Evolutionary conservation across 2,329 filamentous ascomycete genomes (phyloP), one percentile per base, ranked within the genome.

Genomic region (Stagonosporopsis cucurbitacearum): DNA sequence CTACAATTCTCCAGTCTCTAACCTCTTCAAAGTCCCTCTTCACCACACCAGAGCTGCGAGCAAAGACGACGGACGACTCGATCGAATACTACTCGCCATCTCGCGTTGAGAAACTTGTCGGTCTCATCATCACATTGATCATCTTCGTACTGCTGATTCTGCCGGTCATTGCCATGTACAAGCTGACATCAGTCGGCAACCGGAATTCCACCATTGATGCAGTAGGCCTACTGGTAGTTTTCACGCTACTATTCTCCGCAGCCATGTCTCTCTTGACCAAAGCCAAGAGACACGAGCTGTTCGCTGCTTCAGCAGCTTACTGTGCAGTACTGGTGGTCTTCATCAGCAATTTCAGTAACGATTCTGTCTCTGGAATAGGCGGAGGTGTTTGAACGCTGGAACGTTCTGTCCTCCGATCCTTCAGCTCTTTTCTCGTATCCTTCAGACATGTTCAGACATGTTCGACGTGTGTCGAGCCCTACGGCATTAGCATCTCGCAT

Each of bases 171-270:
- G 62, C 63, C 0, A 69, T 78, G 71, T 78, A 77, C 52, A 51
- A 69, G 42, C 37, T 77, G 3, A 73, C 73, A 0, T 62, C 64
- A 6, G 36, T 69, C 0, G 67, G 66, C 0, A 40, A 66, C 7
- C 58, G 61, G 4, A 64, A 65, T n/a, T 66, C 67, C 0, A 75
- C 75, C 0, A 64, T 78, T 23, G 68, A 73, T 39, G 74, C 76
- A 0, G 73, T 78, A 4, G 75, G 72, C 2, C 63, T 79, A 0
- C 46, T 79, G 11, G 72, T 78, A 2, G 74, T 78, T 0, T 79
- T 79, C 57, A 78, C 76, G 0, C 54, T 74, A 17, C 51, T 74
- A 0, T 75, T 74, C 35, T 66, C 62, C 1, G 70, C 71, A 0
- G 70, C 71, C 0, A 75, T 75, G 71, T 64, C 59, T 9, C 36